Evolutionary conservation across 441 rosid genomes (phyloP).

Genomic region (Raphanus hybrid): DNA sequence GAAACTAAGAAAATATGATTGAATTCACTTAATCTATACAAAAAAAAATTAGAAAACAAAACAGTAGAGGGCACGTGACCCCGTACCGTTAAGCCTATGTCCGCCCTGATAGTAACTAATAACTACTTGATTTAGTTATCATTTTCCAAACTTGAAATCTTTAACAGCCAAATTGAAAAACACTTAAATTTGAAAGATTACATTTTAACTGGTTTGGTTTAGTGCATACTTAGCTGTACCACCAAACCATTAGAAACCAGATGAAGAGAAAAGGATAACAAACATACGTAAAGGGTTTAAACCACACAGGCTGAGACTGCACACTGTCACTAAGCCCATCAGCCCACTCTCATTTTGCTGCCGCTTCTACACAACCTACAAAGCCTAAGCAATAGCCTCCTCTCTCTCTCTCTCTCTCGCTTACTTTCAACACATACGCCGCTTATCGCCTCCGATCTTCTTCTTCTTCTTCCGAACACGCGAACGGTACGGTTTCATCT

Average conservation of each 20-base stretch:
- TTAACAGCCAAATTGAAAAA: no score
- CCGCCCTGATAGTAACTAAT: neutral
- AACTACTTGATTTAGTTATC: no score
- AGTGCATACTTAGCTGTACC: neutral
- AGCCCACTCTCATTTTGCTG: constrained; percentile 2
- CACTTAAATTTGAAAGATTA: no score
- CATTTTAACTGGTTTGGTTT: neutral
- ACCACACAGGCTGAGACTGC: neutral
- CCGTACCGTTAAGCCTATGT: no score
- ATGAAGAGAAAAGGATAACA: no score
- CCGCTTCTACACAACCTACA: constrained; percentile 36
- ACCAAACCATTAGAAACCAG: neutral
- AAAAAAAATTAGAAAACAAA: no score
- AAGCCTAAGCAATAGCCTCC: constrained; percentile 6
- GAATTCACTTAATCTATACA: no score
- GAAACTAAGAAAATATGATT: no score
- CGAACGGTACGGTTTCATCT: constrained; percentile 24
- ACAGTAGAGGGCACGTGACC: no score
- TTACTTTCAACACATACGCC: constrained; percentile 29
- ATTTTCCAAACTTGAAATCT: no score
- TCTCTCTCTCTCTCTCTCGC: neutral
- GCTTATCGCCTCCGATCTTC: constrained; percentile 36
- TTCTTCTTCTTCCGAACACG: constrained; percentile 1
- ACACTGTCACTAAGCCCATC: constrained; percentile 27
- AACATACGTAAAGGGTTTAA: no score